Base-by-base conservation (phyloP, 148 eudicot species). In the Nepenthes gracilis region DNA sequence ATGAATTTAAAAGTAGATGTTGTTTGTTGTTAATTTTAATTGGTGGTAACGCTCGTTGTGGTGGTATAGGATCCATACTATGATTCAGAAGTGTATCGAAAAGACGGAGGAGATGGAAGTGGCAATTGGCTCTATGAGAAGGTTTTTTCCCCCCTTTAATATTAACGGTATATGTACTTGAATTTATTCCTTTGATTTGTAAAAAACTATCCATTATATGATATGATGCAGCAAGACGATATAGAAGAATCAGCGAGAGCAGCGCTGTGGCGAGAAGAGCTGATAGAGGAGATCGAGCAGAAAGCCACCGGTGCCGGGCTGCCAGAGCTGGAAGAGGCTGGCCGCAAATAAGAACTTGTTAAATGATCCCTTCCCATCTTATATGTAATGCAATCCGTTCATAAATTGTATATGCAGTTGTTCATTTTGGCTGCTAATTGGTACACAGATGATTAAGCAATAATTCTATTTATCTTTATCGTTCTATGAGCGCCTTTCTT, bases 61-160 rank as follows among this genome's bases (percentile, higher is more conserved):
- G 54, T 63, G 58, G 54, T 60, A 68, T 71, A 88, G 96, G 96
- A 88, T 79, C 96, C 96, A 40, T 85, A 64, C 66, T 88, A 88
- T 65, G 96, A 88, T 66, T 88, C 96, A 32, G 91, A 88, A 59
- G 45, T 55, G 7, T 88, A 88, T 63, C 78, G 91, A 50, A 76
- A 74, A 66, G 91, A 88, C 67, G 96, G 96, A 77, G 96, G 96
- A 69, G 96, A 88, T 66, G 96, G 96, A 50, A 80, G 83, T 1
- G 96, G 96, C 7, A 78, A 85, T 59, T 88, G 96, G 96, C 75
- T 88, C 35, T 88, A 88, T 65, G 80, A 83, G 59, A 88, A 83
- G 96, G 96, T 88, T 78, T 47, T 7, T 38, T 47, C 36, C 2
- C 14, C 12, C 53, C 2, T 59, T 23, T 5, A 60, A 51, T 15